Evolutionary conservation across 306 rosid genomes (phyloP).

Genomic region (Spatholobus suberectus): DNA sequence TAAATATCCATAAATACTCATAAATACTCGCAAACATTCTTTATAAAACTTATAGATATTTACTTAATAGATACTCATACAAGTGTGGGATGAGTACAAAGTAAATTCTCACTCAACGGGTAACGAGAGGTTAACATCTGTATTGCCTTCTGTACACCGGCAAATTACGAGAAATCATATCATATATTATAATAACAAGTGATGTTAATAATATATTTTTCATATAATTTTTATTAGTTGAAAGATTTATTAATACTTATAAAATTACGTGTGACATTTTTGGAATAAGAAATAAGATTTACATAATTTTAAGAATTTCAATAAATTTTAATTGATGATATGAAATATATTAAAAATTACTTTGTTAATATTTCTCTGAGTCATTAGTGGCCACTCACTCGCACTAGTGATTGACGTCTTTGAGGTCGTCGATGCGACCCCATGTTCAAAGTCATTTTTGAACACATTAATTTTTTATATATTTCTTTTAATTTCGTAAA

Average conservation of each 20-base stretch:
- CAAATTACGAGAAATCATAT: too few relatives aligned
- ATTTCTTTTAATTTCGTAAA: not conserved
- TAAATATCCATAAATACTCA: too few relatives aligned
- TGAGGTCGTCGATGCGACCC: not conserved
- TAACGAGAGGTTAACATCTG: too few relatives aligned
- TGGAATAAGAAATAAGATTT: not conserved
- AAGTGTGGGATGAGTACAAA: too few relatives aligned
- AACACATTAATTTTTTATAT: not conserved
- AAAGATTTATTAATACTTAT: not conserved
- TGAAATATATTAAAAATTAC: not conserved
- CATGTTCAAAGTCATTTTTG: not conserved
- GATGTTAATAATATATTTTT: not conserved
- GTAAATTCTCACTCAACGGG: too few relatives aligned
- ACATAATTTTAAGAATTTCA: not conserved
- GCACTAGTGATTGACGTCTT: not conserved
- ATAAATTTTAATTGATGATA: not conserved
- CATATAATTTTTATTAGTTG: not conserved
- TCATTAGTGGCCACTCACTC: not conserved
- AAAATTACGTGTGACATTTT: not conserved
- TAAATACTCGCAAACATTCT: too few relatives aligned
- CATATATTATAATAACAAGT: not conserved
- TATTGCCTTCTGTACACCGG: too few relatives aligned
- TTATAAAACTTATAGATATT: too few relatives aligned
- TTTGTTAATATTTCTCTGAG: not conserved
- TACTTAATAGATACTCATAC: too few relatives aligned